These are phyloP conservation scores for Amesomyces nigricolor DNA, from an alignment of 2,329 filamentous ascomycete species.

Conservation along the genomic window DNA sequence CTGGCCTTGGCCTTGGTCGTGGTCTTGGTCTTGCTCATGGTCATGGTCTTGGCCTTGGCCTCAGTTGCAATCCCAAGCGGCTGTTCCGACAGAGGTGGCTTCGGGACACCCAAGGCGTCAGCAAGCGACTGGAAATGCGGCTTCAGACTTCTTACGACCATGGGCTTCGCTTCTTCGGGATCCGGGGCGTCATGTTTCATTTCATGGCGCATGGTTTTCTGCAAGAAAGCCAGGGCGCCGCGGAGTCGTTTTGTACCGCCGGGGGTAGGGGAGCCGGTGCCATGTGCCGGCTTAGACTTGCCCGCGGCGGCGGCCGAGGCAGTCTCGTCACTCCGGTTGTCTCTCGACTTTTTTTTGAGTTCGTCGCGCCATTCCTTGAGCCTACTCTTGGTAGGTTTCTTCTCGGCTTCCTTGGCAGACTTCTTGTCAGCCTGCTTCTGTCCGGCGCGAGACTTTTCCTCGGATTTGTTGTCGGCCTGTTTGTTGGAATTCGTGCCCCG, in stretches of 20 bases:
- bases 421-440: background rate
- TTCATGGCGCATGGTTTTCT: slow-evolving; percentile 35
- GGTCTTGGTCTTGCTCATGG: background rate
- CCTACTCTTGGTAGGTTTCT: background rate
- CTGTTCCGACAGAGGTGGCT: background rate
- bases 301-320: background rate
- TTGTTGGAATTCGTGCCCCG: slow-evolving; percentile 1
- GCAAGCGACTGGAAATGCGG: background rate
- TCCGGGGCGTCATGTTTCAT: slow-evolving; percentile 13
- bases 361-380: slow-evolving; percentile 27
- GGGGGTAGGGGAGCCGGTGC: too few species aligned
- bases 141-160: background rate
- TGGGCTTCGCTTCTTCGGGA: background rate
- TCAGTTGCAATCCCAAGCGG: background rate
- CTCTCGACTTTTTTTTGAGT: slow-evolving; percentile 24
- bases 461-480: background rate
- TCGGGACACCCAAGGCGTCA: background rate
- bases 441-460: too few species aligned
- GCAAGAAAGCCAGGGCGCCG: slow-evolving; percentile 35
- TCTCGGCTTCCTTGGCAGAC: background rate
- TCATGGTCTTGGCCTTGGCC: background rate
- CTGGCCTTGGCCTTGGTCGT: background rate
- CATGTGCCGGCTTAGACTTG: background rate
- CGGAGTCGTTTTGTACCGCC: slow-evolving; percentile 25
- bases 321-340: slow-evolving; percentile 18